These are phyloP conservation scores for Iris pallida DNA, from an alignment of 116 monocot genomes.

Conservation along the genomic window DNA sequence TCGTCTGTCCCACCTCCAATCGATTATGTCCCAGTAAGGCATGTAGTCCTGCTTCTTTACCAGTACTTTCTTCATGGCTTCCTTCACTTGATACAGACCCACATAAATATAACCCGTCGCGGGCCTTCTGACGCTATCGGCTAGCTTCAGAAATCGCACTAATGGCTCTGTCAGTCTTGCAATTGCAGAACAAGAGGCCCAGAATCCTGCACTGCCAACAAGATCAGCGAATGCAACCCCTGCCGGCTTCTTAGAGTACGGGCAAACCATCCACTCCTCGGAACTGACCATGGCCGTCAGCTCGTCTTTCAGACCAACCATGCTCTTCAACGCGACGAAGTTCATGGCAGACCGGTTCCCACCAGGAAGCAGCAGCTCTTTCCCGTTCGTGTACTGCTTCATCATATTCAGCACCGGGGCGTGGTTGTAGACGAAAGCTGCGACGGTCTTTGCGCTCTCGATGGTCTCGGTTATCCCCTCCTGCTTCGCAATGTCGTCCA, in stretches of 20 bases:
- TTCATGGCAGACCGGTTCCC: slow-evolving; percentile 45
- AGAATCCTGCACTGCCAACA: slow-evolving; percentile 50
- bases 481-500: slow-evolving; percentile 70
- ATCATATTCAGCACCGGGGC: slow-evolving; percentile 57
- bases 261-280: slow-evolving; percentile 65
- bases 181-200: slow-evolving; percentile 57
- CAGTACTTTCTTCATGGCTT: slow-evolving; percentile 63
- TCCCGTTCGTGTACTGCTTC: slow-evolving; percentile 64
- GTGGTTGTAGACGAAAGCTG: slow-evolving; percentile 69
- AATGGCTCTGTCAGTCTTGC: slow-evolving; percentile 70
- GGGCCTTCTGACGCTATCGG: slow-evolving; percentile 53
- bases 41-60: slow-evolving; percentile 65
- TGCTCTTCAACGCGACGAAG: slow-evolving; percentile 61
- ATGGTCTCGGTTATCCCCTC: slow-evolving; percentile 45
- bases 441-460: slow-evolving; percentile 69
- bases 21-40: slow-evolving; percentile 82
- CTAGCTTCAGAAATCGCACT: slow-evolving; percentile 50
- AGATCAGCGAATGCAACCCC: slow-evolving; percentile 38
- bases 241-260: slow-evolving; percentile 49
- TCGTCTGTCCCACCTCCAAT: slow-evolving; percentile 72
- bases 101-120: slow-evolving; percentile 81
- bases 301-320: slow-evolving; percentile 55
- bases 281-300: slow-evolving; percentile 60
- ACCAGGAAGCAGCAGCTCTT: slow-evolving; percentile 54
- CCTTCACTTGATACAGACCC: slow-evolving; percentile 64